Evolutionary conservation across 2,329 filamentous ascomycete genomes (phyloP), one percentile per base, ranked within the genome.

Genomic region (Eutypella sp.): DNA sequence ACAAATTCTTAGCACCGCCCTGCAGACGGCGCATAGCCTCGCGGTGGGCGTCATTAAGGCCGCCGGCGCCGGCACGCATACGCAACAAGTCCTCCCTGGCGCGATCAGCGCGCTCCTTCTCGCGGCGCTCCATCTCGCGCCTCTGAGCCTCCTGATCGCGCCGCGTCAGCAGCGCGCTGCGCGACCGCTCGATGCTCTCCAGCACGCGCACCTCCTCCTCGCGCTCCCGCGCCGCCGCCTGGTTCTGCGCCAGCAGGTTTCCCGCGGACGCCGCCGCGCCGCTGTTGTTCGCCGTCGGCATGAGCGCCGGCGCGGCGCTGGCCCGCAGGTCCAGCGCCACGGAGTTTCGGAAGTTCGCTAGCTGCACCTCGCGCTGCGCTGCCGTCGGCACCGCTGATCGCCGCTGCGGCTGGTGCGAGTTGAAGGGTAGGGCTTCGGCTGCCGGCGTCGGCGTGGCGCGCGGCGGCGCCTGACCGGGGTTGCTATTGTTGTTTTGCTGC

Each of bases 21-120:
- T 96, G 90, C 83, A 96, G 86, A 63, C 76, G 83, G 51, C 86
- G 76, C 78, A 96, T 77, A 1, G 85, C 87, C 52, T 91, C 85
- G 18, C 85, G 77, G 63, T 96, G 91, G 19, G 84, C 76, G 39
- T 87, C 85, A 42, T 87, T 72, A 71, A 95, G 78, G 52, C 86
- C 81, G 0, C 84, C 84, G 15, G 79, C n/a, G n/a, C n/a, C n/a
- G n/a, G n/a, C n/a, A n/a, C n/a, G n/a, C n/a, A n/a, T 82, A 44
- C 88, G 76, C 86, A 95, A 93, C 53, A 81, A 76, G 63, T 85
- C 81, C 53, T 89, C 85, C 57, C 89, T 82, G 31, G 75, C 75
- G 41, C 77, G 77, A 13, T 87, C 81, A 5, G 74, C 72, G 44
- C 78, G 71, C 51, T 81, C 75, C 52, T 76, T 78, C 41, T 78